Conservation (phyloP, 2,329 filamentous ascomycete species). For the Fusarium sp. region DNA sequence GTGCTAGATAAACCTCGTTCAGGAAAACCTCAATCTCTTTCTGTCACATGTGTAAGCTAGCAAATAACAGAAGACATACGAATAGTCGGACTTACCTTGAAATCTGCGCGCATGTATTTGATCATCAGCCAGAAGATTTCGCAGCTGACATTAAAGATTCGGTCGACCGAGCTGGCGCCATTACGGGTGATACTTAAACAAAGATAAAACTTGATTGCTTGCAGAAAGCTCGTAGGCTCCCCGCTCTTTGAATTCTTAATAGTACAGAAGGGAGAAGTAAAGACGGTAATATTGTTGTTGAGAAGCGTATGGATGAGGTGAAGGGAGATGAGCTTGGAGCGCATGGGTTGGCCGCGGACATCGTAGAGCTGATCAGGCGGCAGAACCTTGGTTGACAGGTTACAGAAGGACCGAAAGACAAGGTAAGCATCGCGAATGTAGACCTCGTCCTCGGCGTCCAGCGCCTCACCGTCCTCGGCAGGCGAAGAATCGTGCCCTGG, state of each 20-base stretch:
- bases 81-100: slow-evolving; percentile 71
- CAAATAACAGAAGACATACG: not conserved
- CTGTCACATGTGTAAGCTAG: slow-evolving; percentile 54
- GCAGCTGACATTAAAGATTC: slow-evolving; percentile 93
- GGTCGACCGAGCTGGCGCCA: slow-evolving; percentile 89
- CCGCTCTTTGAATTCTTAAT: slow-evolving; percentile 92
- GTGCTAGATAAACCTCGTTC: slow-evolving; percentile 95
- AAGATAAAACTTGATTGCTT: slow-evolving; percentile 96
- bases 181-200: slow-evolving; percentile 95
- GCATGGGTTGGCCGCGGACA: slow-evolving; percentile 92
- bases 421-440: slow-evolving; percentile 97
- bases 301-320: slow-evolving; percentile 95
- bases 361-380: slow-evolving; percentile 92
- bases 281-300: slow-evolving; percentile 91
- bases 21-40: slow-evolving; percentile 98
- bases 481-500: slow-evolving; percentile 62
- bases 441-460: slow-evolving; percentile 86
- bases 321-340: slow-evolving; percentile 93
- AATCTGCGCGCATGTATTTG: slow-evolving; percentile 88
- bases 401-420: slow-evolving; percentile 97
- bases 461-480: slow-evolving; percentile 66
- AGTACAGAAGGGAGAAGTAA: slow-evolving; percentile 89
- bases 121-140: slow-evolving; percentile 99
- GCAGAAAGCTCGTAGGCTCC: slow-evolving; percentile 87
- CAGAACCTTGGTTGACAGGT: slow-evolving; percentile 91